Evolutionary conservation across 2,329 filamentous ascomycete species (phyloP).

Genomic region (Paecilomyces niveus): DNA sequence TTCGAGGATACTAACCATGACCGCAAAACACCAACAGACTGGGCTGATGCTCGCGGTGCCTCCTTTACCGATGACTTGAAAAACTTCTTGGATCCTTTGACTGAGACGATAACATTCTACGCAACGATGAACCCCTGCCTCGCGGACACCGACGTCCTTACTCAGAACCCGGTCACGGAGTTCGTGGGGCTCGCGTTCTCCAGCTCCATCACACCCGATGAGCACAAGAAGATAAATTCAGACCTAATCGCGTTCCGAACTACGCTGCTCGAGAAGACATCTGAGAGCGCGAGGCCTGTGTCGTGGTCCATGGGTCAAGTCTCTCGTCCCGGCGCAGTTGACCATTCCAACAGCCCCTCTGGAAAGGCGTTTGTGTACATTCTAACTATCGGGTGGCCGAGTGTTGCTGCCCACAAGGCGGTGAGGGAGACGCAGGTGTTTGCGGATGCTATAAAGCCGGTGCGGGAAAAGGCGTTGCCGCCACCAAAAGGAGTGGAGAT

Average conservation of each 20-base stretch:
- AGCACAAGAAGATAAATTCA: constrained; percentile 20
- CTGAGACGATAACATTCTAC: constrained; percentile 18
- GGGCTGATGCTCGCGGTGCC: constrained; percentile 23
- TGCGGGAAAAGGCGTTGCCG: constrained; percentile 35
- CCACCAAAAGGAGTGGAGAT: constrained; percentile 36
- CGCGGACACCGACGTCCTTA: constrained; percentile 18
- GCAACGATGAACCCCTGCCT: constrained; percentile 23
- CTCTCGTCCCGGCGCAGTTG: constrained; percentile 24
- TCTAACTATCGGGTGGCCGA: constrained; percentile 46
- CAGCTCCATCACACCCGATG: constrained; percentile 19
- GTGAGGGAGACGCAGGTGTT: constrained; percentile 42
- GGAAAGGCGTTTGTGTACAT: constrained; percentile 38
- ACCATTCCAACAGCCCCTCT: constrained; percentile 29
- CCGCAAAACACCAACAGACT: constrained; percentile 15
- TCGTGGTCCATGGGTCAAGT: constrained; percentile 31
- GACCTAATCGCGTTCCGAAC: constrained; percentile 33
- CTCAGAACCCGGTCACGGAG: constrained; percentile 43
- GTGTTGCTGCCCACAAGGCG: constrained; percentile 42
- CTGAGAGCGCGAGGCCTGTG: constrained; percentile 15
- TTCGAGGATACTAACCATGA: neutral
- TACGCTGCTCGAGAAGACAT: constrained; percentile 23
- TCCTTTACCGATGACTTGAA: constrained; percentile 10
- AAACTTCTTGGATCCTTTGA: constrained; percentile 17
- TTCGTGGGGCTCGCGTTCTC: constrained; percentile 40
- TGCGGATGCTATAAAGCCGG: constrained; percentile 28